phyloP scores from a whole-genome alignment of 2,329 filamentous ascomycete genomes.

The Amauroascus niger region DNA sequence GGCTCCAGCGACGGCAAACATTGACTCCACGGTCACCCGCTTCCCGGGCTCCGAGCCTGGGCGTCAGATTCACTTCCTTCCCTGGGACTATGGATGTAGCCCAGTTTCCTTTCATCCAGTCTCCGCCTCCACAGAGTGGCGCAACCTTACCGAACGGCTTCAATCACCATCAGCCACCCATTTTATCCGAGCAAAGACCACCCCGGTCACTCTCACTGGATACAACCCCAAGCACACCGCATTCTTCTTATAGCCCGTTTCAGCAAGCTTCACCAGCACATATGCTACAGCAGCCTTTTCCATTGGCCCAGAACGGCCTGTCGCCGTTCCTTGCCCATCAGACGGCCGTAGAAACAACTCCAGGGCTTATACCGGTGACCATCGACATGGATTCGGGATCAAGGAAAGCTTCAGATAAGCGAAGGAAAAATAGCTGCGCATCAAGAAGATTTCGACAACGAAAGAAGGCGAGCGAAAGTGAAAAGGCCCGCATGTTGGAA shows the following conservation, averaged over 20 bases:
- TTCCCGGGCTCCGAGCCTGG: constrained; percentile 25
- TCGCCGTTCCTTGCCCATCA: constrained; percentile 3
- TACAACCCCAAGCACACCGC: constrained; percentile 12
- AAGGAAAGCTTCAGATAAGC: constrained; percentile 34
- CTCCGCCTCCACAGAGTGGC: constrained; percentile 22
- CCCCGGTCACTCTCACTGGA: constrained; percentile 13
- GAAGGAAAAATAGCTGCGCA: constrained; percentile 36
- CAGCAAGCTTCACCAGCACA: constrained; percentile 14
- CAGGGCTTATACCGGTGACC: constrained; percentile 30
- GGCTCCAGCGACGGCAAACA: constrained; percentile 25
- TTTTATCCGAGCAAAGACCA: background rate
- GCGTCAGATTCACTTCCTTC: constrained; percentile 20
- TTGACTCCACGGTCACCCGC: constrained; percentile 33
- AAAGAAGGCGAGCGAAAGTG: constrained; percentile 32
- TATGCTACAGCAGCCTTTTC: constrained; percentile 13
- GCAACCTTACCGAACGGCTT: constrained; percentile 5
- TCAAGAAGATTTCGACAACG: constrained; percentile 35
- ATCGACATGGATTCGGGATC: constrained; percentile 36
- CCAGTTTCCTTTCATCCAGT: constrained; percentile 31
- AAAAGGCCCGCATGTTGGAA: constrained; percentile 31
- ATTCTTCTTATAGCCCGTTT: constrained; percentile 15
- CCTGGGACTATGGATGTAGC: constrained; percentile 27
- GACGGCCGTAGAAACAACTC: constrained; percentile 5
- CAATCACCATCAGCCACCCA: constrained; percentile 7
- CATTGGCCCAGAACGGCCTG: constrained; percentile 2